Evolutionary conservation across 2,329 filamentous ascomycete species (phyloP), one percentile per base, ranked within the genome.

Genomic region (Fusarium vanettenii): DNA sequence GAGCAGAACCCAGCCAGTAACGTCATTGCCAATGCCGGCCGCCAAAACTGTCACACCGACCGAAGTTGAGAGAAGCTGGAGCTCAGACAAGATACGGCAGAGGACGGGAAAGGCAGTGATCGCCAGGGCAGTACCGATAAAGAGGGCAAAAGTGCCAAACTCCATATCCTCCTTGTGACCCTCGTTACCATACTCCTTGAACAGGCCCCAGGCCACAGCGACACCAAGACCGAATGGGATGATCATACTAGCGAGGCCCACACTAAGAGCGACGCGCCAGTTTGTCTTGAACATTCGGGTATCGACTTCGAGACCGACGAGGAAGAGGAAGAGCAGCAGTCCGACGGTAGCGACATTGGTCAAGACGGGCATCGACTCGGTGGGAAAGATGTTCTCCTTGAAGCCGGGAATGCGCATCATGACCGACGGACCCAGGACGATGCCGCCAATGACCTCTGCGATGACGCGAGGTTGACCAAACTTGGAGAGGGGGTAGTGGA

Each of bases 71-170:
- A 98, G 91, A 60, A 98, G 87, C 78, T 98, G 97, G 63, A 98
- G 87, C 82, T 98, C 95, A 0, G 95, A 96, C 74, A 98, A 86
- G 75, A 98, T 98, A 81, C 96, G 94, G 80, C 96, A 98, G 14
- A 98, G 89, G 0, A 98, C 96, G 0, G 96, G 96, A 78, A 98
- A 92, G 10, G 91, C 95, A 1, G 96, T 98, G 77, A 98, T 98
- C 31, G 95, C 94, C 83, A 98, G 92, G 1, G 96, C 96, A 63
- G 97, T 95, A 82, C 95, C 96, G 74, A 98, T 94, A 81, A 98
- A 98, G 31, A 89, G 83, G 71, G 87, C 86, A 57, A 95, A 90
- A 13, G 87, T 84, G 59, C 86, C 87, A 69, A 90, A 90, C 22
- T 82, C 79, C 68, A 89, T 86, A 39, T 82, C 79, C 18, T 82